These are phyloP conservation scores for Pythium sp. DNA, from an alignment of 352 stramenopile genomes.

Conservation along the genomic window DNA sequence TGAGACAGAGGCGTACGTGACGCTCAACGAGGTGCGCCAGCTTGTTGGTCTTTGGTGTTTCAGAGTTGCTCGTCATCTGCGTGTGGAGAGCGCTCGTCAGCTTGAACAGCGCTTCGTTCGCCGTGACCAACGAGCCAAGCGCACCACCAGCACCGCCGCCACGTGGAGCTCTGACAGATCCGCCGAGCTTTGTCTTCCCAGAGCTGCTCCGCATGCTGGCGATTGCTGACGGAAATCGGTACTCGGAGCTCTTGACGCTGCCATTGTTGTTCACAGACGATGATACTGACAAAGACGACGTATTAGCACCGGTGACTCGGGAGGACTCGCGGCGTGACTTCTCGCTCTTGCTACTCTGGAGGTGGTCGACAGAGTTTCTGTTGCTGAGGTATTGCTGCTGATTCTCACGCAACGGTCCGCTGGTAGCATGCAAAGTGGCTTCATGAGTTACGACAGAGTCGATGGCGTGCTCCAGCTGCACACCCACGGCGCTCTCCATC, in stretches of 20 bases:
- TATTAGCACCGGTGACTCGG: not conserved
- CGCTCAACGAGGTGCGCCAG: slow-evolving; percentile 18
- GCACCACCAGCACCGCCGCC: not conserved
- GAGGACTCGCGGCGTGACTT: not conserved
- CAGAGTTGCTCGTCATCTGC: not conserved
- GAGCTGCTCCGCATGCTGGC: slow-evolving; percentile 5
- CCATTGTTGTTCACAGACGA: not conserved
- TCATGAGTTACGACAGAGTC: slow-evolving; percentile 19
- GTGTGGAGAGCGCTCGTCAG: slow-evolving; percentile 7
- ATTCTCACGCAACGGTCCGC: not conserved
- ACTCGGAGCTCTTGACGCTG: slow-evolving; percentile 8
- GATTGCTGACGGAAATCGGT: slow-evolving; percentile 10
- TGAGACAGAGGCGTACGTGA: slow-evolving; percentile 16
- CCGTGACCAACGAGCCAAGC: not conserved
- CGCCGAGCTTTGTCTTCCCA: not conserved
- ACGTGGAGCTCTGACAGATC: not conserved
- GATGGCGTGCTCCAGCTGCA: slow-evolving; percentile 30
- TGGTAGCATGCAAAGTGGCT: slow-evolving; percentile 9
- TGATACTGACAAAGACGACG: slow-evolving; percentile 6
- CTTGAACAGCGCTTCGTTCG: slow-evolving; percentile 3
- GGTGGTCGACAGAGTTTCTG: not conserved
- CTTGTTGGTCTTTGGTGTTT: not conserved
- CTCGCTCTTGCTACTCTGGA: not conserved
- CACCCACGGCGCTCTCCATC: slow-evolving; percentile 26
- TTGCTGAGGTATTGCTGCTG: slow-evolving; percentile 1